These are phyloP conservation scores for Xylariaceae sp. DNA, from an alignment of 2,329 filamentous ascomycete species.

Conservation along the genomic window DNA sequence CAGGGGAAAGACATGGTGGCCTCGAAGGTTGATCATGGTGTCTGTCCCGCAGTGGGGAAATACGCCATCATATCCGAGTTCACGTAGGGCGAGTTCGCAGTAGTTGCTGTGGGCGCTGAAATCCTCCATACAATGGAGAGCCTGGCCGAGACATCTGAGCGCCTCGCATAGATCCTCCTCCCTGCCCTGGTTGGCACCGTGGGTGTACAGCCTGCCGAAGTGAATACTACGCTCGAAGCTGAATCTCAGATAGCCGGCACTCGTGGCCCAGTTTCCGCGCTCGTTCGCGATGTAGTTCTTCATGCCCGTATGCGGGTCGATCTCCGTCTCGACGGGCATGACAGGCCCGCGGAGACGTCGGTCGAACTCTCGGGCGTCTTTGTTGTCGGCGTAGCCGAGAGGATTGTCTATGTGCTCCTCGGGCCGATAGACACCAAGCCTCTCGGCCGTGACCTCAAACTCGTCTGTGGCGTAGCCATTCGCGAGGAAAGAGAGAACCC, in stretches of 20 bases:
- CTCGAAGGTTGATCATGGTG: slow-evolving; percentile 61
- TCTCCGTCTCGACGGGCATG: slow-evolving; percentile 61
- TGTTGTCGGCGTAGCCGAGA: slow-evolving; percentile 77
- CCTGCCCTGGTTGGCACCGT: slow-evolving; percentile 57
- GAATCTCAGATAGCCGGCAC: slow-evolving; percentile 74
- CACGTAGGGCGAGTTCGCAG: slow-evolving; percentile 68
- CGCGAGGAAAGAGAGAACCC: slow-evolving; percentile 74
- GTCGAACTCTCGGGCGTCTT: slow-evolving; percentile 80
- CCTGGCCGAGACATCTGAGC: slow-evolving; percentile 68
- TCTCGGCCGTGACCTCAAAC: slow-evolving; percentile 76
- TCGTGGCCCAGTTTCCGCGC: slow-evolving; percentile 80
- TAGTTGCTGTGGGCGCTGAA: slow-evolving; percentile 82
- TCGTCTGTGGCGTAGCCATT: slow-evolving; percentile 83
- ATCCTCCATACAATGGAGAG: slow-evolving; percentile 72
- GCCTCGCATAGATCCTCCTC: slow-evolving; percentile 78
- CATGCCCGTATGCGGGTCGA: slow-evolving; percentile 81
- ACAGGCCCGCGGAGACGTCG: slow-evolving; percentile 76
- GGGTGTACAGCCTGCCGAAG: slow-evolving; percentile 69
- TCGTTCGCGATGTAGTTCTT: slow-evolving; percentile 99
- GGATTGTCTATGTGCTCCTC: slow-evolving; percentile 74
- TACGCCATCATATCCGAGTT: slow-evolving; percentile 62
- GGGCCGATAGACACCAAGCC: slow-evolving; percentile 73
- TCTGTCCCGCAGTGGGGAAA: slow-evolving; percentile 68
- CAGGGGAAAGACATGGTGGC: slow-evolving; percentile 65
- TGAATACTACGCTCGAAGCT: slow-evolving; percentile 71